Base-by-base conservation (phyloP, 306 rosid species). In the Coriaria nepalensis region DNA sequence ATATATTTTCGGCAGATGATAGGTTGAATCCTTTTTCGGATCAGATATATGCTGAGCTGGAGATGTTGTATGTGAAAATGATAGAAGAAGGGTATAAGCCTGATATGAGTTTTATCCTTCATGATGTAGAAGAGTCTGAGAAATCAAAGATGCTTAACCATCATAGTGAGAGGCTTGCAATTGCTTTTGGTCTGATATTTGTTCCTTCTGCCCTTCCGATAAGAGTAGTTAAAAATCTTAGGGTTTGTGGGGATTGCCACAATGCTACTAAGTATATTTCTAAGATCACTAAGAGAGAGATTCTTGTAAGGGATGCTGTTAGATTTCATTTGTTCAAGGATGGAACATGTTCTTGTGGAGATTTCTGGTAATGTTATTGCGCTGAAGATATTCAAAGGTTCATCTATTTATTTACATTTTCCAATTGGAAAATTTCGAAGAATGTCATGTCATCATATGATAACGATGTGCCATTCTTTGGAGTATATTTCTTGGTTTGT, bases 241-340 rank as follows among this genome's bases (percentile, higher is more conserved):
- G 94, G 75, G 93, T 83, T 15, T 87, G 93, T 57, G 86, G 78
- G 46, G 94, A 87, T 76, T 83, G 94, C 61, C 96, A 83, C 70
- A 83, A 80, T 70, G 94, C 94, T 55, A 80, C 96, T 10, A 87
- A 87, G 56, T 87, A 83, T 56, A 80, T 87, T 61, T 78, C 94
- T 52, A 80, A 62, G 76, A 68, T 83, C 65, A 80, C 94, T 46
- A 72, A 66, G 55, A 81, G 96, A 72, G 96, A 83, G 64, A 87
- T 87, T 60, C 94, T 87, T 50, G 96, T 87, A 41, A 73, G 94
- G 66, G 94, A 87, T 55, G 61, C 93, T 34, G 86, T 65, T 39
- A 73, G 94, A 39, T 87, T 75, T 62, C 96, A 87, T 77, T 72
- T 83, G 68, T 87, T 87, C 68, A 87, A 87, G 72, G 81, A 80